Base-by-base conservation (phyloP, 176 grass and related monocot genomes). In the Poa annua region DNA sequence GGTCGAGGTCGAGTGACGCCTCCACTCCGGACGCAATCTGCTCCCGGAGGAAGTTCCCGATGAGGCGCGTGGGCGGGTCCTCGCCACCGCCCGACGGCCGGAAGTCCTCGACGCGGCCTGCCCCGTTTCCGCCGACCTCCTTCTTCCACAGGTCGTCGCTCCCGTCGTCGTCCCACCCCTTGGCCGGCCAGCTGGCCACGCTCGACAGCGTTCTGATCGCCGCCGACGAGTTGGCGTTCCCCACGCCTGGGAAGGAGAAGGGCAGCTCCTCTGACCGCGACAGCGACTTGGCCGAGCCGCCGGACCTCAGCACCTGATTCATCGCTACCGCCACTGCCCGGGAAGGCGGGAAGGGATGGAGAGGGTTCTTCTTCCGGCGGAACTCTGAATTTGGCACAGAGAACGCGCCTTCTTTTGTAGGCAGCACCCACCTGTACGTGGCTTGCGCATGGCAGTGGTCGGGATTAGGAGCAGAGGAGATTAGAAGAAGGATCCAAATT, bases 61-160 rank as follows among this genome's bases (percentile, higher is more conserved):
- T 98, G 68, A 95, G 85, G 32, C 82, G 86, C 52, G 96, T 90
- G 20, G 96, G 92, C 26, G 96, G 96, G 75, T 95, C 96, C 80
- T 83, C 52, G 47, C 24, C 29, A 29, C 29, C 29, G 9, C 8
- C 62, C 64, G 21, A 34, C 73, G 41, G 57, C 6, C 65, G 90
- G 55, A 98, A 93, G n/a, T 38, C 68, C 19, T 82, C 73, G 6
- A 69, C 39, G 12, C 41, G 17, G 5, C 80, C 26, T 1, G 41
- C 49, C 4, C 4, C 66, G 1, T 14, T 8, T 11, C 39, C 47
- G 19, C 12, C 71, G 20, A 14, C 45, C 4, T 41, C 78, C 21
- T 71, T 63, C 33, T 60, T 88, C 51, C 82, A 84, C 53, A 88
- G 84, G 9, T 93, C 89, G 38, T 85, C 81, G 66, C 85, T 81